phyloP scores from a whole-genome alignment of 345 rosid genomes.

The Murraya paniculata region DNA sequence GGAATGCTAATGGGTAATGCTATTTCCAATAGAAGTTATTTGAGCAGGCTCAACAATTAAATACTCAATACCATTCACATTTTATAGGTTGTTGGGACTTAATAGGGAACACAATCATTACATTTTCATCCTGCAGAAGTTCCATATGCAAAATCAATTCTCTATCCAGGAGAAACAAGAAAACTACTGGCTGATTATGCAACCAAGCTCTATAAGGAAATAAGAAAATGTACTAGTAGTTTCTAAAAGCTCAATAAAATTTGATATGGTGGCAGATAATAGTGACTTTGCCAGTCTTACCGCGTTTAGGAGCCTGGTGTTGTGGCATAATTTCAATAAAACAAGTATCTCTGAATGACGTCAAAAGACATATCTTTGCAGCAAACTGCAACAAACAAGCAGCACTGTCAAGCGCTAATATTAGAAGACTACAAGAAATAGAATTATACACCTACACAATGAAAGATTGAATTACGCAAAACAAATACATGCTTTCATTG shows the following conservation, averaged over 20 bases:
- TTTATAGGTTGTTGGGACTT: background rate
- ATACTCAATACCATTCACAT: background rate
- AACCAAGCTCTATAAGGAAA: background rate
- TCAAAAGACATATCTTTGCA: conserved; percentile 91
- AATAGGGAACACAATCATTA: background rate
- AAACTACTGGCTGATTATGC: background rate
- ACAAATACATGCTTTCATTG: background rate
- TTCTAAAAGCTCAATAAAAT: background rate
- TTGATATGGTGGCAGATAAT: background rate
- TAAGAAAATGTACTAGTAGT: background rate
- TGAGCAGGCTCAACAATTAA: background rate
- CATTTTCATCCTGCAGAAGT: background rate
- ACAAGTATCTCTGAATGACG: conserved; percentile 93
- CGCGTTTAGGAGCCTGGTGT: conserved; percentile 61
- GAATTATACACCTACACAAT: background rate
- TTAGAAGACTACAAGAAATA: background rate
- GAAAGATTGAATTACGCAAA: no score
- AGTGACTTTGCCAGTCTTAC: conserved; percentile 34
- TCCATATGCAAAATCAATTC: background rate
- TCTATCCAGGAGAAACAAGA: background rate
- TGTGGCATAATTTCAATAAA: conserved; percentile 82
- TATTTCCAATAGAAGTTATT: background rate
- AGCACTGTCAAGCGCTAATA: background rate
- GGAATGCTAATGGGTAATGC: background rate
- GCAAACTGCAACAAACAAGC: conserved; percentile 60